Percentiles rank a stretch among this genome's conserved stretches.
Evolutionary conservation across 2,329 filamentous ascomycete species (phyloP).

Genomic region (Clarireedia paspali): DNA sequence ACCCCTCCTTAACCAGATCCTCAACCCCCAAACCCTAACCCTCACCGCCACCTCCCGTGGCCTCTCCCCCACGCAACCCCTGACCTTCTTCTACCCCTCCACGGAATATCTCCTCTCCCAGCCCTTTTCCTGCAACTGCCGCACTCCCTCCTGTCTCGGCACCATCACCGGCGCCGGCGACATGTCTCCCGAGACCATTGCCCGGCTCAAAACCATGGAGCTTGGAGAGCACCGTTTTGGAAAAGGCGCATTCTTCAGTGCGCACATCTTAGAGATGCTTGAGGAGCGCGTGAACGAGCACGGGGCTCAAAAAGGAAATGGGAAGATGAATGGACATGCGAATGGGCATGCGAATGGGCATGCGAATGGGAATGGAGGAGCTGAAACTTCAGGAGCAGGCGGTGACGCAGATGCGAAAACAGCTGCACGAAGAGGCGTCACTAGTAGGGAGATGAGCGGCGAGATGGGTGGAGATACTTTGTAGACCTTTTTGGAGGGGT

Average conservation of each 20-base stretch:
- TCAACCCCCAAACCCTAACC: constrained; percentile 49
- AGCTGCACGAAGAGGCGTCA: constrained; percentile 7
- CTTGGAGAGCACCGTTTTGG: constrained; percentile 32
- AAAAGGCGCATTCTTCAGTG: constrained; percentile 35
- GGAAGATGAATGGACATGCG: not conserved
- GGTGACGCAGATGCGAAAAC: not conserved
- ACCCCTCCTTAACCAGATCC: constrained; percentile 37
- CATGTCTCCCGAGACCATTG: constrained; percentile 46
- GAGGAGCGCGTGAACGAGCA: not conserved
- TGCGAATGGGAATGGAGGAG: not conserved
- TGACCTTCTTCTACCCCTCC: constrained; percentile 69
- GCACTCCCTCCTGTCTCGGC: constrained; percentile 48
- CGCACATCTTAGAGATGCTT: constrained; percentile 8
- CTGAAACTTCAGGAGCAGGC: not conserved
- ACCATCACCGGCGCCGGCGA: constrained; percentile 55
- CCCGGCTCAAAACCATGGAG: too few relatives aligned
- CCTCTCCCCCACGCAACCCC: constrained; percentile 47
- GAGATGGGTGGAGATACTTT: constrained; percentile 56
- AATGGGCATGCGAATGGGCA: not conserved
- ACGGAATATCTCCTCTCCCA: constrained; percentile 71
- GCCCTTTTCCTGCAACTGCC: constrained; percentile 60
- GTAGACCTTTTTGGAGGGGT: constrained; percentile 11
- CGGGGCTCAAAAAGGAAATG: not conserved
- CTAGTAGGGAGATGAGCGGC: constrained; percentile 36
- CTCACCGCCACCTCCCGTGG: constrained; percentile 52